Base-by-base conservation (phyloP, 495 filamentous ascomycete genomes). In the Podospora fimiseda region DNA sequence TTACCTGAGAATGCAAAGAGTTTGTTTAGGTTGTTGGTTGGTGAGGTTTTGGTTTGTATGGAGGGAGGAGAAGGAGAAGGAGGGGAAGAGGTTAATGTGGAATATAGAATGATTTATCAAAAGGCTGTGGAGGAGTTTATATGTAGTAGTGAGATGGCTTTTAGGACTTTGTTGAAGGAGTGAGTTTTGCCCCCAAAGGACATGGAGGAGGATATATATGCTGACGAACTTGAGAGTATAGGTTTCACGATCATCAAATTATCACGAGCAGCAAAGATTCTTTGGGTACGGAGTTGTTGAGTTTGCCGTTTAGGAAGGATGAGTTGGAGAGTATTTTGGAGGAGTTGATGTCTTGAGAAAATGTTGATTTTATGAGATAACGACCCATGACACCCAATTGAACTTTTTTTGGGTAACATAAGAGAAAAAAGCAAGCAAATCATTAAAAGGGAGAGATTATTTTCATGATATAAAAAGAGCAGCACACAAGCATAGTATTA, bases 221-320 rank as follows among this genome's bases (percentile, higher is more conserved):
- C 68, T 73, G 50, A 75, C 59, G 22, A 33, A 33, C 9, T 1
- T 4, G 9, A 11, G 19, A 14, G 41, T 23, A 43, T 58, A 85
- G 82, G 67, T 95, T 98, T 68, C 88, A 95, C 63, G 93, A 98
- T 60, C 93, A 98, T 70, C 89, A 95, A 60, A 97, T 97, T 85
- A 82, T 98, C 53, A 86, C 86, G 18, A 89, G 84, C 49, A 81
- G 85, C 54, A 91, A 90, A 70, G 92, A 97, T 73, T 79, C 77
- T 2, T 73, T 86, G 50, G 93, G 93, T 0, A 87, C 85, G 30
- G 94, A 97, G 61, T 74, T 92, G 13, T 69, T 98, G 27, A 86
- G 85, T 47, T 82, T 96, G 13, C 94, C 93, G 4, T 85, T 95
- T 62, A 78, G 86, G 50, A 86, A 83, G 57, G 89, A 95, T 53